These are phyloP conservation scores for Podaxis carcinomalis DNA, from an alignment of 768 basidiomycete genomes.

Conservation along the genomic window DNA sequence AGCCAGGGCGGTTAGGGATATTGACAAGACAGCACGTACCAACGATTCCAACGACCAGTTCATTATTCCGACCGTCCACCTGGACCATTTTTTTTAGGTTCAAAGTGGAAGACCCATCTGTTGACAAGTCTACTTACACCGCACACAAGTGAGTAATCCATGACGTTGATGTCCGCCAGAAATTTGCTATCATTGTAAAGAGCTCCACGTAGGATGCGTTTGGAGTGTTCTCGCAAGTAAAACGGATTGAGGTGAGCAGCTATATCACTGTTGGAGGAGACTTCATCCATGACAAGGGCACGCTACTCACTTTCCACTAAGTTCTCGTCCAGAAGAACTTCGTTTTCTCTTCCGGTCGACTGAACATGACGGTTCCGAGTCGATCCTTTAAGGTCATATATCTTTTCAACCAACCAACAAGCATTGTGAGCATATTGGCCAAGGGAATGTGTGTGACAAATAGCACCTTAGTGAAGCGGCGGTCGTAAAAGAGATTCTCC, in stretches of 20 bases:
- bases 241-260: conserved; percentile 86
- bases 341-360: conserved; percentile 85
- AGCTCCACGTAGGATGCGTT: conserved; percentile 86
- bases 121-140: conserved; percentile 38
- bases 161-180: conserved; percentile 89
- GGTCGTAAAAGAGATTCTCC: conserved; percentile 96
- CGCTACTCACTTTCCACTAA: conserved; percentile 72
- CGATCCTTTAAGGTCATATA: conserved; percentile 97
- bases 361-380: conserved; percentile 91
- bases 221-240: conserved; percentile 95
- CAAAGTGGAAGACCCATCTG: not conserved
- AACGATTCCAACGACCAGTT: conserved; percentile 95
- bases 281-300: not conserved
- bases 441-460: not conserved
- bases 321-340: conserved; percentile 96
- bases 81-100: conserved; percentile 15
- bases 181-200: conserved; percentile 96
- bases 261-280: conserved; percentile 23
- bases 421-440: not conserved
- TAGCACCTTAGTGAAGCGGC: conserved; percentile 78
- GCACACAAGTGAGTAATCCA: conserved; percentile 96
- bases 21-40: conserved; percentile 49
- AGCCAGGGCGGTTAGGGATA: not conserved
- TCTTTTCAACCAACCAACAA: conserved; percentile 37
- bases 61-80: conserved; percentile 85